phyloP scores from a whole-genome alignment of 2,329 filamentous ascomycete genomes.

The Didymella glomerata region DNA sequence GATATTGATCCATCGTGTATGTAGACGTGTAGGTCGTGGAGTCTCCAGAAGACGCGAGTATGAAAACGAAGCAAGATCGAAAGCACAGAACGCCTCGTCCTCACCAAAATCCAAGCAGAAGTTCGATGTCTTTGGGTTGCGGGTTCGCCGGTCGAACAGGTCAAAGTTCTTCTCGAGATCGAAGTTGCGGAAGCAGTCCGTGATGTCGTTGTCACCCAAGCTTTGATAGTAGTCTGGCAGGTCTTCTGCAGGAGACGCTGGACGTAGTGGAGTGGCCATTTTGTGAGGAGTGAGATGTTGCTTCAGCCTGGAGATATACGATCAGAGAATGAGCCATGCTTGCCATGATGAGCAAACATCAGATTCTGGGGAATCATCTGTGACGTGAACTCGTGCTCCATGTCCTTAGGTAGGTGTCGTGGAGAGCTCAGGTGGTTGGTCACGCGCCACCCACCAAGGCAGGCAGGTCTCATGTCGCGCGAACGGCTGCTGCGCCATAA shows the following conservation, averaged over 20 bases:
- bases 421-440: slow-evolving; percentile 33
- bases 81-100: slow-evolving; percentile 63
- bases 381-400: slow-evolving; percentile 44
- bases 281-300: background rate
- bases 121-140: slow-evolving; percentile 58
- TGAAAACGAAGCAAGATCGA: slow-evolving; percentile 59
- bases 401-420: slow-evolving; percentile 28
- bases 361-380: slow-evolving; percentile 18
- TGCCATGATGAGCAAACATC: slow-evolving; percentile 1
- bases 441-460: slow-evolving; percentile 38
- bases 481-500: background rate
- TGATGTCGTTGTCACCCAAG: slow-evolving; percentile 44
- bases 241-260: slow-evolving; percentile 37
- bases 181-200: slow-evolving; percentile 61
- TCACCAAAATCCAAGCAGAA: slow-evolving; percentile 73
- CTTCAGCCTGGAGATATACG: background rate
- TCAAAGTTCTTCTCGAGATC: slow-evolving; percentile 61
- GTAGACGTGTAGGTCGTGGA: slow-evolving; percentile 58
- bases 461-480: slow-evolving; percentile 35
- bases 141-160: slow-evolving; percentile 54
- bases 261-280: slow-evolving; percentile 43
- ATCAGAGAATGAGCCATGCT: background rate
- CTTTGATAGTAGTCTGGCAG: slow-evolving; percentile 49
- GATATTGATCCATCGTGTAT: slow-evolving; percentile 78
- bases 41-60: slow-evolving; percentile 50